Percentiles rank a stretch among this genome's conserved stretches.
phyloP scores from a whole-genome alignment of 352 stramenopile species.

The Pythium plurisporium region DNA sequence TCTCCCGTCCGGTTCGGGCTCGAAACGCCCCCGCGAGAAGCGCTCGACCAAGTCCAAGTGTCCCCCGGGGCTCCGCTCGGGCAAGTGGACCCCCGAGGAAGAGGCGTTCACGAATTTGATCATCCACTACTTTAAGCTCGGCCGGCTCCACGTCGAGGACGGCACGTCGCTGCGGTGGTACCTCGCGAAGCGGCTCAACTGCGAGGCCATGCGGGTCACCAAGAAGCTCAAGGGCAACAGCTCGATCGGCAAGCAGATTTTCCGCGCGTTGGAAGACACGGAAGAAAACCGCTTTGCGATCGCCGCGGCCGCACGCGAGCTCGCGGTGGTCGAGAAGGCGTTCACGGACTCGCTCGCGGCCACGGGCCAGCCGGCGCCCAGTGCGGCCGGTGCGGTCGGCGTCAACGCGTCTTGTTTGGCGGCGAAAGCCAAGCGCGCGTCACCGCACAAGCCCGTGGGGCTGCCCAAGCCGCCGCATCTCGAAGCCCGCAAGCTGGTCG shows the following conservation, averaged over 20 bases:
- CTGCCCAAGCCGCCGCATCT: constrained; percentile 17
- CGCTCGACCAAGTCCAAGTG: constrained; percentile 83
- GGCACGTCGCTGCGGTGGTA: constrained; percentile 89
- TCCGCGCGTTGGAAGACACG: constrained; percentile 67
- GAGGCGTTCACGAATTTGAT: constrained; percentile 67
- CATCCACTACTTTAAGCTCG: constrained; percentile 85
- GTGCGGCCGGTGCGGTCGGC: not conserved
- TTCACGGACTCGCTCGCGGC: constrained; percentile 68
- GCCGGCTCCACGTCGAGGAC: constrained; percentile 70
- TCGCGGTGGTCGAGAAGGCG: constrained; percentile 55
- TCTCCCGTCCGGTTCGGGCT: not conserved
- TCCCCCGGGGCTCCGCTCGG: constrained; percentile 76
- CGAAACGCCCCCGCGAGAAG: constrained; percentile 29
- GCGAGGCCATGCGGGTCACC: constrained; percentile 88
- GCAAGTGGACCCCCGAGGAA: constrained; percentile 86
- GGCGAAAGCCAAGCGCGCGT: constrained; percentile 1
- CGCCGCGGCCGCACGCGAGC: constrained; percentile 41
- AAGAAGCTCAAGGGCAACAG: constrained; percentile 89
- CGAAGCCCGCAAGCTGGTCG: constrained; percentile 22
- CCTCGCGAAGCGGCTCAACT: constrained; percentile 91
- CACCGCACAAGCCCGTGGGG: constrained; percentile 19
- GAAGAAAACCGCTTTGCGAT: constrained; percentile 54
- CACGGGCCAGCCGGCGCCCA: constrained; percentile 13
- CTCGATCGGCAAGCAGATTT: constrained; percentile 88
- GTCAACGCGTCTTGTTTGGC: not conserved